Evolutionary conservation across 257 asterid genomes (phyloP).

Genomic region (Solanum microdontum): DNA sequence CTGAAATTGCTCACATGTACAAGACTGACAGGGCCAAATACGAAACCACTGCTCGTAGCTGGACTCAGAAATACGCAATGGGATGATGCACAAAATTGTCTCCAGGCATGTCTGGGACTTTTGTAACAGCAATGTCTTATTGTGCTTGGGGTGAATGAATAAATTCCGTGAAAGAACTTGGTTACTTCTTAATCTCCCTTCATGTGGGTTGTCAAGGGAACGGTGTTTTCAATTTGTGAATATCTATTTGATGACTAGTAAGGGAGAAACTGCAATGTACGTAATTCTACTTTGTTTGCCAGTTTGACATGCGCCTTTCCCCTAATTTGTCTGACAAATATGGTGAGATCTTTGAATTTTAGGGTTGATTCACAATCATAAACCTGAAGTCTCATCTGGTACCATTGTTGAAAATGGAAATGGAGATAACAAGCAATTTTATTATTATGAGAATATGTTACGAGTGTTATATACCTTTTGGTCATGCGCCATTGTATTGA

Average conservation of each 20-base stretch:
- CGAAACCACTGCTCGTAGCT: constrained; percentile 79
- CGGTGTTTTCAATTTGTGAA: constrained; percentile 27
- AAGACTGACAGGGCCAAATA: constrained; percentile 66
- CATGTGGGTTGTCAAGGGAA: constrained; percentile 9
- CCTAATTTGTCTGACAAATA: background rate
- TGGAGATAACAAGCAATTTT: background rate
- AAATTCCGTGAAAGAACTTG: background rate
- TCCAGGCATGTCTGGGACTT: constrained; percentile 9
- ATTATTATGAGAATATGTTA: background rate
- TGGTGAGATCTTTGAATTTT: background rate
- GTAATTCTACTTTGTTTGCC: constrained; percentile 5
- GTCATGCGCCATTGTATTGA: background rate
- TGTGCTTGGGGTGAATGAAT: constrained; percentile 20
- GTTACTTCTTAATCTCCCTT: background rate
- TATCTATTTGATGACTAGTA: constrained; percentile 18
- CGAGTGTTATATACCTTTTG: background rate
- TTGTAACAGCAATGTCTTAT: constrained; percentile 5
- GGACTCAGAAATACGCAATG: constrained; percentile 88
- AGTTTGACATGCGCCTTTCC: background rate
- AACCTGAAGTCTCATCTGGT: background rate
- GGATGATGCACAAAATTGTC: constrained; percentile 22
- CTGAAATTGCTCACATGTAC: constrained; percentile 84
- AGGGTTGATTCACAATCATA: background rate
- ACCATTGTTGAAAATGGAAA: background rate
- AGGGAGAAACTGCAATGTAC: constrained; percentile 12